Evolutionary conservation across 2,329 filamentous ascomycete genomes (phyloP).

Genomic region (Xylaria sp.): DNA sequence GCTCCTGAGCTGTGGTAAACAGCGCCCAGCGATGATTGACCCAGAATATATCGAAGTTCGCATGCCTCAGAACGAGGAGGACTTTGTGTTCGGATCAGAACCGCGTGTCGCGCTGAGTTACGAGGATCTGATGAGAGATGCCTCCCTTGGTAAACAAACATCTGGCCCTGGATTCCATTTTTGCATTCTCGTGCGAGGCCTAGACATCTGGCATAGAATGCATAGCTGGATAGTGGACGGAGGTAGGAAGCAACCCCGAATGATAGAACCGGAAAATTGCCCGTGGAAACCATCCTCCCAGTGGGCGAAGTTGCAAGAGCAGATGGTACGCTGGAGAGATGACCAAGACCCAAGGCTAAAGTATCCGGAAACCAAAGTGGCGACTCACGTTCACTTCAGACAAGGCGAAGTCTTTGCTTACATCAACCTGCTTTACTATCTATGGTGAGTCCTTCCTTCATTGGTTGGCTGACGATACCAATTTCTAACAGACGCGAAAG

Average conservation of each 20-base stretch:
- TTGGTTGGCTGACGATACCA: neutral
- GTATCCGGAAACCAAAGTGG: conserved; percentile 26
- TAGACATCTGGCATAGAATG: conserved; percentile 28
- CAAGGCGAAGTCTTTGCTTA: conserved; percentile 29
- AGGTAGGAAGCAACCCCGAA: conserved; percentile 21
- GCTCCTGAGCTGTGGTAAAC: conserved; percentile 27
- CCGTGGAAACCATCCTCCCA: conserved; percentile 25
- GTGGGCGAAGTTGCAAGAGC: conserved; percentile 24
- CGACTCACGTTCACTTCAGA: conserved; percentile 24
- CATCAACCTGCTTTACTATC: conserved; percentile 28
- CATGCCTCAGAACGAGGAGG: conserved; percentile 25
- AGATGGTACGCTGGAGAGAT: conserved; percentile 21
- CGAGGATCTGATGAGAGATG: conserved; percentile 11
- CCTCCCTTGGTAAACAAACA: conserved; percentile 11
- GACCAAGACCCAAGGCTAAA: conserved; percentile 24
- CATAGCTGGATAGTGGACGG: conserved; percentile 31
- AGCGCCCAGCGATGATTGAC: conserved; percentile 28
- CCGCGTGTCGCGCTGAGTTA: conserved; percentile 15
- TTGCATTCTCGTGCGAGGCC: conserved; percentile 23
- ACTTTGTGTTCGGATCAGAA: conserved; percentile 23
- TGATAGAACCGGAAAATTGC: conserved; percentile 24
- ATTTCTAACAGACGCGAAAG: conserved; percentile 6
- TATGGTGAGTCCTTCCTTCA: conserved; percentile 16
- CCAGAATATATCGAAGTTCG: conserved; percentile 25
- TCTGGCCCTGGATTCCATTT: conserved; percentile 23